Conservation (phyloP, 1,284 basidiomycete genomes). For the Sporisorium sorghi region DNA sequence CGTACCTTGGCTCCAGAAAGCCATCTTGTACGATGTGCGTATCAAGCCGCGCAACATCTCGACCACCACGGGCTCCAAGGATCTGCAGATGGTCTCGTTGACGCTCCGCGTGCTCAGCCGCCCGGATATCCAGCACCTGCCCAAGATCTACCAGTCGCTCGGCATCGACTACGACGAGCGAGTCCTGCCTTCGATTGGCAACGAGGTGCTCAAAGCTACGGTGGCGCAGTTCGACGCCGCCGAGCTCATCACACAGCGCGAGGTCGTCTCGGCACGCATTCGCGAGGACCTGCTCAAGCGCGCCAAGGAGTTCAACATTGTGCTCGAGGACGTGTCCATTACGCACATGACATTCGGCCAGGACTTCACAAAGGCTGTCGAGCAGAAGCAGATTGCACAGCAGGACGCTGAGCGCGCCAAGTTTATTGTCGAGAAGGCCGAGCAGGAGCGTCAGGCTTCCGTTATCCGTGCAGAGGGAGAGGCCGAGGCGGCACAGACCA, state of each 20-base stretch:
- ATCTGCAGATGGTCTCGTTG: constrained; percentile 93
- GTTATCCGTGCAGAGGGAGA: constrained; percentile 99
- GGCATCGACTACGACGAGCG: constrained; percentile 98
- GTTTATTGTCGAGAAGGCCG: constrained; percentile 94
- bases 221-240: constrained; percentile 99
- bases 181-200: constrained; percentile 80
- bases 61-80: constrained; percentile 93
- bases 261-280: constrained; percentile 87
- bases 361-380: constrained; percentile 82
- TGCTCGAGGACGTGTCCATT: constrained; percentile 96
- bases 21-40: constrained; percentile 96
- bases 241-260: constrained; percentile 82
- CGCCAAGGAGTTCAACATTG: constrained; percentile 95
- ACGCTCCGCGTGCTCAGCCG: constrained; percentile 95
- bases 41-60: constrained; percentile 96
- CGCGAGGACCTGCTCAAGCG: constrained; percentile 90
- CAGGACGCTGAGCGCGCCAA: constrained; percentile 95
- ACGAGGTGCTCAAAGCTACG: constrained; percentile 94
- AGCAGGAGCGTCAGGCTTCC: constrained; percentile 98
- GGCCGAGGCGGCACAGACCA: constrained; percentile 86
- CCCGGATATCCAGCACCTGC: constrained; percentile 86
- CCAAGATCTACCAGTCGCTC: constrained; percentile 93
- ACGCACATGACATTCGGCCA: constrained; percentile 74
- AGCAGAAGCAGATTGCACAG: constrained; percentile 97
- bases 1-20: constrained; percentile 87